A percentile compares a stretch with the other conserved stretches of the same genome.
Evolutionary conservation across 192 early-diverging fungal genomes (phyloP).

Genomic region (Gonapodya prolifera): DNA sequence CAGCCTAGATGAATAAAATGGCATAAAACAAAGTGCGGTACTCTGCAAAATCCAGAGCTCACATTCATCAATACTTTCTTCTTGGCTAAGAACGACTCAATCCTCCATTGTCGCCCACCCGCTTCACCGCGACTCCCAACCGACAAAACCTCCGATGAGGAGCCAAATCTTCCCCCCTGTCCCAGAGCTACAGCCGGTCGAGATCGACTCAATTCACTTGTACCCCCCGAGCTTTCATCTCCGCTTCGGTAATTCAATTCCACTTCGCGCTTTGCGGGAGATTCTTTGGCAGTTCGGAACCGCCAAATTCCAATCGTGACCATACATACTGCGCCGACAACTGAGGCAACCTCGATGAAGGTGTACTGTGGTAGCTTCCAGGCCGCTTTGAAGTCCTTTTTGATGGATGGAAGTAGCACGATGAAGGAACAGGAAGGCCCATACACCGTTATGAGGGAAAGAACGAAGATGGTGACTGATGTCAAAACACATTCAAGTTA

Average conservation of each 20-base stretch:
- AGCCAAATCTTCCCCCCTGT: background rate
- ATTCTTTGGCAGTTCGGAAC: background rate
- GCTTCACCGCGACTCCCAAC: background rate
- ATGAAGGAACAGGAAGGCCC: background rate
- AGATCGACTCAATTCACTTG: background rate
- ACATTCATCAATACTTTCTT: background rate
- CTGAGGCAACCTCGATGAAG: background rate
- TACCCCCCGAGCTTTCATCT: background rate
- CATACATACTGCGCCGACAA: background rate
- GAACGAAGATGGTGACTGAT: background rate
- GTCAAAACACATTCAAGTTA: background rate
- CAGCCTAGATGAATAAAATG: background rate
- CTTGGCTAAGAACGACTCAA: background rate
- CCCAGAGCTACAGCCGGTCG: background rate
- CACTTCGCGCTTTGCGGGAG: background rate
- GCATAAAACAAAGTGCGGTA: background rate
- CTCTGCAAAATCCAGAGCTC: background rate
- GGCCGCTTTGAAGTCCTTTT: background rate
- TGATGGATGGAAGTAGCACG: background rate
- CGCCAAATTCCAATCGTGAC: background rate
- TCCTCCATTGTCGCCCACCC: background rate
- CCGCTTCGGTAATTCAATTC: background rate
- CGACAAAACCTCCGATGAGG: background rate
- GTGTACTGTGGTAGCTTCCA: background rate
- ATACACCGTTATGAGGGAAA: background rate